Evolutionary conservation across 305 asterid species (phyloP).

Genomic region (Fraxinus platypoda): DNA sequence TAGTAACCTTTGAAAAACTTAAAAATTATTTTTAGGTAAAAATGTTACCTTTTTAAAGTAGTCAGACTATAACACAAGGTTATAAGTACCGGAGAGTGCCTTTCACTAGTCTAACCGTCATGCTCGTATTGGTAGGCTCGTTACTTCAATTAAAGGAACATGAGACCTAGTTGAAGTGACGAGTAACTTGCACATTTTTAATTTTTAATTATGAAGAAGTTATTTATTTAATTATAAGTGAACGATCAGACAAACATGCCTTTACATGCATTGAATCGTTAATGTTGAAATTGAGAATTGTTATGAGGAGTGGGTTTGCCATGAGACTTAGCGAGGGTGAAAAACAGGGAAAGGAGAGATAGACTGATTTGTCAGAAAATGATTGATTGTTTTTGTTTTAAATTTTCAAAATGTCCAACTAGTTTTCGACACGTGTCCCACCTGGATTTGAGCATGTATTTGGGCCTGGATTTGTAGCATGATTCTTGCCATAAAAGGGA

Average conservation of each 20-base stretch:
- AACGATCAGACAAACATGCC: background rate
- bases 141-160: background rate
- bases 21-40: background rate
- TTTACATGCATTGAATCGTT: background rate
- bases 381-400: no score
- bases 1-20: background rate
- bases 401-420: no score
- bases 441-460: no score
- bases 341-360: no score
- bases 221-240: background rate
- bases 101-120: background rate
- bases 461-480: no score
- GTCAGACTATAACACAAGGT: no score
- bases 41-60: no score
- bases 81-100: background rate
- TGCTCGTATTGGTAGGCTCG: background rate
- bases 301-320: background rate
- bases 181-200: background rate
- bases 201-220: background rate
- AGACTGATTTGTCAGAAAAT: no score
- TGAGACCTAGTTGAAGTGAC: background rate
- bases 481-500: background rate
- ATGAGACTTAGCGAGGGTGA: no score
- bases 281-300: background rate
- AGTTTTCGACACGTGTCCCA: no score